Base-by-base conservation (phyloP, 352 stramenopile genomes). In the Phytophthora colocasiae region DNA sequence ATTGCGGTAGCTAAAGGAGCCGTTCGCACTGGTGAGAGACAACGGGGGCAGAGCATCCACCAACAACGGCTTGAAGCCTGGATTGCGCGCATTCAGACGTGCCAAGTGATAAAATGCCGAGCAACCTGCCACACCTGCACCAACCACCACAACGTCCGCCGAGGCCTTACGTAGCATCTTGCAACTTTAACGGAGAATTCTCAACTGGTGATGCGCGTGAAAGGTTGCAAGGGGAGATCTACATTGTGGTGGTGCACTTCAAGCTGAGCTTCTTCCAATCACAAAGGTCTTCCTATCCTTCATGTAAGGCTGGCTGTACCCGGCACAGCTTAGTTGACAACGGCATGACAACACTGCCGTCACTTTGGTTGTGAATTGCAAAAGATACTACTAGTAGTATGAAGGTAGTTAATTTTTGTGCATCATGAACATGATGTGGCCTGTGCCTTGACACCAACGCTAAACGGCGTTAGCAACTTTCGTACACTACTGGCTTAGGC, bases 1-100 rank as follows among this genome's bases (percentile, higher is more conserved):
- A 66, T 93, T 91, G 71, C 85, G 83, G 58, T 93, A 93, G 69
- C 82, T 91, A 49, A 92, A 93, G 51, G 85, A 91, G 2, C 85
- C 85, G 69, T 91, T 91, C 8, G 82, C 83, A 66, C 85, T 93
- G 17, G 85, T 93, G 40, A 93, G 73, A 17, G 83, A 90, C 49
- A 92, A 55, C 17, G 85, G 83, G 40, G 83, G 70, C 7, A 89
- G 64, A 3, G 81, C 81, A 40, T 94, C 81, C 26, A 94, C 73
- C 44, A 94, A 77, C 40, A 94, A 75, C 19, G 83, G 81, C 54
- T 89, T 90, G 75, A 93, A 93, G 6, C 63, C 46, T 2, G 66
- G 70, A 40, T 89, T 89, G 38, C 63, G 50, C 27, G 77, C 78
- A 74, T 91, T 93, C 53, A 90, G 59, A 3, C 80, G 77, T n/a